Conservation (phyloP, 2,329 filamentous ascomycete genomes). For the Paecilomyces sp. region DNA sequence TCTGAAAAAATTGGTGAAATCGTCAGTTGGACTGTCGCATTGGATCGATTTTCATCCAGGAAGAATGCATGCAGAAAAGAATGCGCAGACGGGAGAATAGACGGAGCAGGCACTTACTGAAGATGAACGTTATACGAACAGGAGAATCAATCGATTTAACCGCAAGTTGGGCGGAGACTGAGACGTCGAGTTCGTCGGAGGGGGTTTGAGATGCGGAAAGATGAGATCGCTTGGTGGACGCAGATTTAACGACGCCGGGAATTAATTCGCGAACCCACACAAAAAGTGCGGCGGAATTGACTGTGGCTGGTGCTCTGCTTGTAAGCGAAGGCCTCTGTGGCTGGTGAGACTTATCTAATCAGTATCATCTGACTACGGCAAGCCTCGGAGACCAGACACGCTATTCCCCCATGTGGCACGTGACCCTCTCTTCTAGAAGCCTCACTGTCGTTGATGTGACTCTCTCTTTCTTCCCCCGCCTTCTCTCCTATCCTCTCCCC, state of each 20-base stretch:
- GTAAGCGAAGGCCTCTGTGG: slow-evolving; percentile 31
- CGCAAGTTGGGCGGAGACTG: slow-evolving; percentile 97
- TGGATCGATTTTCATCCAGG: slow-evolving; percentile 8
- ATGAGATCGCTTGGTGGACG: slow-evolving; percentile 18
- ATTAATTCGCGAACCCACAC: slow-evolving; percentile 18
- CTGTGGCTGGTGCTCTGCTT: slow-evolving; percentile 24
- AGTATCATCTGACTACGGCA: not conserved
- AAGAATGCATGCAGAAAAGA: not conserved
- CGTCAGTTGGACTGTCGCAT: slow-evolving; percentile 1
- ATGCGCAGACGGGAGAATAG: slow-evolving; percentile 10
- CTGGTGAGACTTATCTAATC: slow-evolving; percentile 17
- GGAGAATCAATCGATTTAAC: slow-evolving; percentile 98
- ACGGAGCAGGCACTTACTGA: slow-evolving; percentile 11
- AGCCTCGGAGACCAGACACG: not conserved
- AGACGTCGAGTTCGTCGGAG: slow-evolving; percentile 78
- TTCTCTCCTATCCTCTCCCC: slow-evolving; percentile 1
- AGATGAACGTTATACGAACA: slow-evolving; percentile 35
- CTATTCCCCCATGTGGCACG: not conserved
- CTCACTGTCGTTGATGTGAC: slow-evolving; percentile 9
- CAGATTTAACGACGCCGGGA: slow-evolving; percentile 16
- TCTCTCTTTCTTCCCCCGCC: slow-evolving; percentile 6
- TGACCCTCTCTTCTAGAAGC: slow-evolving; percentile 15
- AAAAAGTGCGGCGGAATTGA: slow-evolving; percentile 31
- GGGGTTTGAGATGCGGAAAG: slow-evolving; percentile 16
- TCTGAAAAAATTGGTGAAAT: slow-evolving; percentile 8